Conservation (phyloP, 176 grass and related monocot species). For the Raddia guianensis region DNA sequence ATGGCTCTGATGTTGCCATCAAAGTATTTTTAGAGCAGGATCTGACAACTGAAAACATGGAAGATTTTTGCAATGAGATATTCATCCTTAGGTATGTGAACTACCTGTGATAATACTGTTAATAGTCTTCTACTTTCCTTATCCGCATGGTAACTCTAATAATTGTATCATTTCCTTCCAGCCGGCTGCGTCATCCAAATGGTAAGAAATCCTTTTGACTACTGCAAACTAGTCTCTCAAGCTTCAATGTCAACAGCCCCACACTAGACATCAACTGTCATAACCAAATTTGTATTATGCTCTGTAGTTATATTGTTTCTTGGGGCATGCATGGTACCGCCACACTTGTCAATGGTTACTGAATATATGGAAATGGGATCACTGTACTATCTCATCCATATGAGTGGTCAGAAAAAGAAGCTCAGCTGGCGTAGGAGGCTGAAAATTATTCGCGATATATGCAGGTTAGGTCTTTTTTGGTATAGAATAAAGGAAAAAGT, state of each 20-base stretch:
- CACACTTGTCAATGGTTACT: constrained; percentile 96
- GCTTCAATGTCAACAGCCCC: constrained; percentile 15
- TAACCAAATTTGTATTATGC: constrained; percentile 41
- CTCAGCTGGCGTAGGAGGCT: constrained; percentile 98
- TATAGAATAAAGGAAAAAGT: not conserved
- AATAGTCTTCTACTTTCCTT: constrained; percentile 23
- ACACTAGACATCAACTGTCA: not conserved
- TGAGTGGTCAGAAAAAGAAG: constrained; percentile 98
- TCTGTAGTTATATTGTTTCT: constrained; percentile 98
- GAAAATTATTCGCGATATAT: constrained; percentile 98
- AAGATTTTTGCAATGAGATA: constrained; percentile 99
- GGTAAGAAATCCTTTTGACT: constrained; percentile 61
- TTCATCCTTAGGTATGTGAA: constrained; percentile 82
- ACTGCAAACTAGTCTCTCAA: constrained; percentile 31
- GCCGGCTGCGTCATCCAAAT: constrained; percentile 96
- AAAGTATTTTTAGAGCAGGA: constrained; percentile 99
- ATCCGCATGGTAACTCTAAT: constrained; percentile 43
- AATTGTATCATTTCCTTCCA: constrained; percentile 62
- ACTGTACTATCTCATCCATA: constrained; percentile 97
- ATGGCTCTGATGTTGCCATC: constrained; percentile 99
- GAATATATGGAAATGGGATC: constrained; percentile 99
- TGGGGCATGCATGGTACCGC: constrained; percentile 98
- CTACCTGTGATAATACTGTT: constrained; percentile 14
- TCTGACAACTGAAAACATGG: constrained; percentile 99
- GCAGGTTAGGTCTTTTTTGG: constrained; percentile 65